Evolutionary conservation across 768 basidiomycete species (phyloP).

Genomic region (Dictyophora rubrovolvata): DNA sequence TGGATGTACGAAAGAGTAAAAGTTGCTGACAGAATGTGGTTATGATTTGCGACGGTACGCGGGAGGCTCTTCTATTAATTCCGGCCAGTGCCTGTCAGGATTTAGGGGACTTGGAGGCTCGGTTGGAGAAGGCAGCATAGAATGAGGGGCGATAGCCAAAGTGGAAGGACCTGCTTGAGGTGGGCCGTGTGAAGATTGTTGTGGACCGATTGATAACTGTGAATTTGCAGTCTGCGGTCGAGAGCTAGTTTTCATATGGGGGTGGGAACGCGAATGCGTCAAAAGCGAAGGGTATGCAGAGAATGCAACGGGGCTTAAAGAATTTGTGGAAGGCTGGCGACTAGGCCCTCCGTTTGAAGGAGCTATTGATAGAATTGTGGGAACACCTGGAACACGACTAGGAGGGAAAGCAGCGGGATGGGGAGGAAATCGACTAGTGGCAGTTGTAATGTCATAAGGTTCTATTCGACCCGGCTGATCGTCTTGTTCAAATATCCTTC

Average conservation of each 20-base stretch:
- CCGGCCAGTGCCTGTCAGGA: neutral
- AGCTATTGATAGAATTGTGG: neutral
- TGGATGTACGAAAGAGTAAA: no score
- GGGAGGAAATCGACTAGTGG: constrained; percentile 1
- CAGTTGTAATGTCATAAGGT: constrained; percentile 9
- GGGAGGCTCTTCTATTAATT: neutral
- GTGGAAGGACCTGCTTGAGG: constrained; percentile 1
- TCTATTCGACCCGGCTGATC: constrained; percentile 6
- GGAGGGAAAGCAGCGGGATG: constrained; percentile 6
- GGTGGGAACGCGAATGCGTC: constrained; percentile 1
- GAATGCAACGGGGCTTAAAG: neutral
- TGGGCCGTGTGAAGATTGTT: neutral
- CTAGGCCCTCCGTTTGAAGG: neutral
- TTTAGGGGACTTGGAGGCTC: constrained; percentile 6
- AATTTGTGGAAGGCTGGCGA: constrained; percentile 1
- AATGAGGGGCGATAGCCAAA: neutral
- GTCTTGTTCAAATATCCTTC: constrained; percentile 8
- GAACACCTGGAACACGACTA: neutral
- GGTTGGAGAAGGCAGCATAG: neutral
- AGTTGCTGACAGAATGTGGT: neutral
- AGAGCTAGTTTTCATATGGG: neutral
- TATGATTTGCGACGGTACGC: constrained; percentile 9
- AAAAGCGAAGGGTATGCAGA: neutral
- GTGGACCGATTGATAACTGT: neutral
- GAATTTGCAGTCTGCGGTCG: constrained; percentile 4